These are phyloP conservation scores for Chytriomyces sp. DNA, from an alignment of 192 early-diverging fungal genomes.

Conservation along the genomic window DNA sequence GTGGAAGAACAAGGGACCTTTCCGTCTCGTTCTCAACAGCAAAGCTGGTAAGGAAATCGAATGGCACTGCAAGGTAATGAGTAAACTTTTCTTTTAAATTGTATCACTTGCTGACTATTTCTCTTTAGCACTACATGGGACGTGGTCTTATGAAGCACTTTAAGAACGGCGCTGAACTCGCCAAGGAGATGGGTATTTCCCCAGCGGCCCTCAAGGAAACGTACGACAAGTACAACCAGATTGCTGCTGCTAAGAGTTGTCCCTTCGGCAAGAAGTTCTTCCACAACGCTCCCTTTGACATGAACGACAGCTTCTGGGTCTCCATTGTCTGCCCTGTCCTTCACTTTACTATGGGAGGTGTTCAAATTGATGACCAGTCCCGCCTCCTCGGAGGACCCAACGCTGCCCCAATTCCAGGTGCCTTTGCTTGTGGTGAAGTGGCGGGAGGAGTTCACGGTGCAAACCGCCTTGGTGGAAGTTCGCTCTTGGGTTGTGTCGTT, in stretches of 20 bases:
- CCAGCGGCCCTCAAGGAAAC: constrained; percentile 26
- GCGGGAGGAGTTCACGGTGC: constrained; percentile 96
- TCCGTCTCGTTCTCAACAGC: constrained; percentile 82
- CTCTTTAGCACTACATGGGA: constrained; percentile 74
- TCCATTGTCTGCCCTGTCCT: constrained; percentile 63
- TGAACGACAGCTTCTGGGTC: constrained; percentile 59
- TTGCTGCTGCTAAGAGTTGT: constrained; percentile 55
- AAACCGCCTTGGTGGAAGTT: constrained; percentile 93
- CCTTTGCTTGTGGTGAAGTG: constrained; percentile 89
- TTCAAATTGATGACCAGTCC: constrained; percentile 77
- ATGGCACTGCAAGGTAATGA: constrained; percentile 78
- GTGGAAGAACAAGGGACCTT: constrained; percentile 84
- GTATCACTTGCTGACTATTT: not conserved
- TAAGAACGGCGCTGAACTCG: constrained; percentile 73
- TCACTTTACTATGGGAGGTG: constrained; percentile 79
- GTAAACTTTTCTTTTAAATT: not conserved
- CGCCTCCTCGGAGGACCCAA: constrained; percentile 58
- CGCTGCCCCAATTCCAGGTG: constrained; percentile 67
- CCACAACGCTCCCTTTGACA: constrained; percentile 56
- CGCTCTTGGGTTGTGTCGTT: constrained; percentile 93
- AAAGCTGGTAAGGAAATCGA: constrained; percentile 87
- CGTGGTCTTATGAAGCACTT: constrained; percentile 88
- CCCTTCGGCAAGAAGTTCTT: constrained; percentile 69
- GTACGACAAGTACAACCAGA: constrained; percentile 60
- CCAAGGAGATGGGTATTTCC: constrained; percentile 73